phyloP scores from a whole-genome alignment of 768 basidiomycete genomes.

The Pleurotus tuoliensis region DNA sequence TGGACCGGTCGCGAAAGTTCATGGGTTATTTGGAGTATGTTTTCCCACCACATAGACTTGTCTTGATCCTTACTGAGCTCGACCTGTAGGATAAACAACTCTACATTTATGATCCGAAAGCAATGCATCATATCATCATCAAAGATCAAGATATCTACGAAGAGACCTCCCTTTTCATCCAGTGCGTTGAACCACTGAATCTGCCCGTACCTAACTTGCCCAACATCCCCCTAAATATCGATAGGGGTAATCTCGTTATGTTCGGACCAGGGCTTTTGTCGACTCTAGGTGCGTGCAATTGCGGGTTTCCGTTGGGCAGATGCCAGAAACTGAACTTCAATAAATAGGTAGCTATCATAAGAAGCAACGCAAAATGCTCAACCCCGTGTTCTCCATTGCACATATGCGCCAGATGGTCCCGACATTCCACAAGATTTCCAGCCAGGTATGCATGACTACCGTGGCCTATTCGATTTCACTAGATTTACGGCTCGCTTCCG shows the following conservation, averaged over 20 bases:
- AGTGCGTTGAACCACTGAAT: slow-evolving; percentile 12
- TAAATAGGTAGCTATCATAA: slow-evolving; percentile 25
- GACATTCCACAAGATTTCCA: slow-evolving; percentile 18
- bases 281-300: slow-evolving; percentile 16
- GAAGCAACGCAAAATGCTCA: slow-evolving; percentile 31
- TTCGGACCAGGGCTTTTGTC: slow-evolving; percentile 26
- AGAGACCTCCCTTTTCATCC: slow-evolving; percentile 30
- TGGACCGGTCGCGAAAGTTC: slow-evolving; percentile 28
- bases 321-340: too few relatives aligned
- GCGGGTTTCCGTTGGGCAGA: too few relatives aligned
- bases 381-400: slow-evolving; percentile 29
- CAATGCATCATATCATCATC: slow-evolving; percentile 31
- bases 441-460: background rate
- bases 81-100: slow-evolving; percentile 27
- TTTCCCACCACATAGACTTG: background rate
- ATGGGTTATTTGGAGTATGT: slow-evolving; percentile 31
- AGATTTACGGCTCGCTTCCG: slow-evolving; percentile 7
- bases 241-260: slow-evolving; percentile 15
- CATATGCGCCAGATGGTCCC: slow-evolving; percentile 29
- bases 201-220: too few relatives aligned
- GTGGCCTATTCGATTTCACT: too few relatives aligned
- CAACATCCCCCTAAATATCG: slow-evolving; percentile 2
- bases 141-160: slow-evolving; percentile 35
- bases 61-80: background rate
- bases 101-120: slow-evolving; percentile 33